Conservation (phyloP, 1,139 yeast species). For the Arxiozyma slooffiae region DNA sequence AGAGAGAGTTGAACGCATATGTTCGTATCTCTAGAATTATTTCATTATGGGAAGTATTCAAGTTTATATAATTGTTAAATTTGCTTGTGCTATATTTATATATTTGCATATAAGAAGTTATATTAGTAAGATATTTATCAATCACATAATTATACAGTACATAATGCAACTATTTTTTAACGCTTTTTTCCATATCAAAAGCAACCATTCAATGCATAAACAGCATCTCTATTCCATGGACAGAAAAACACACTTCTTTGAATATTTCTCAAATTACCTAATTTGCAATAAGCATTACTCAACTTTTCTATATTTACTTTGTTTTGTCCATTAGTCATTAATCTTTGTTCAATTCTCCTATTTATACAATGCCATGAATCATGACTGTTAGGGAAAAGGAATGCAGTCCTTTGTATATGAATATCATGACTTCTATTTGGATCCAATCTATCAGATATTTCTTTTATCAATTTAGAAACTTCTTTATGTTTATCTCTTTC, state of each 20-base stretch:
- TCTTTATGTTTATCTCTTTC: slow-evolving; percentile 43
- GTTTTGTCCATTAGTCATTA: slow-evolving; percentile 36
- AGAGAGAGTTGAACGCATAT: slow-evolving; percentile 44
- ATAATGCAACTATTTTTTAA: background rate
- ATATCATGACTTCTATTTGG: slow-evolving; percentile 11
- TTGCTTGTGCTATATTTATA: background rate
- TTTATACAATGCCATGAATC: slow-evolving; percentile 60
- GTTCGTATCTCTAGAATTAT: slow-evolving; percentile 48
- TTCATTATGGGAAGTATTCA: slow-evolving; percentile 44
- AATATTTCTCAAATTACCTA: slow-evolving; percentile 41
- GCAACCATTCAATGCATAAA: slow-evolving; percentile 23
- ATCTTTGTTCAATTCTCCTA: slow-evolving; percentile 43
- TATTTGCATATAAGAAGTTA: background rate
- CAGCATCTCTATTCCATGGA: slow-evolving; percentile 34
- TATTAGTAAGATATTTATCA: background rate
- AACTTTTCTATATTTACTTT: slow-evolving; percentile 45
- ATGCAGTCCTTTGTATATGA: slow-evolving; percentile 62
- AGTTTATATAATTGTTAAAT: slow-evolving; percentile 10
- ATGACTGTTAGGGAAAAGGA: slow-evolving; percentile 62
- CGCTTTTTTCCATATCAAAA: slow-evolving; percentile 12
- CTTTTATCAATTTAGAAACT: slow-evolving; percentile 52
- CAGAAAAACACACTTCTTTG: slow-evolving; percentile 51
- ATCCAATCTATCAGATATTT: slow-evolving; percentile 36
- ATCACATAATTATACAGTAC: background rate
- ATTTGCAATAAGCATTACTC: slow-evolving; percentile 41